Conservation (phyloP, 192 early-diverging fungal genomes). For the Lobosporangium transversale region DNA sequence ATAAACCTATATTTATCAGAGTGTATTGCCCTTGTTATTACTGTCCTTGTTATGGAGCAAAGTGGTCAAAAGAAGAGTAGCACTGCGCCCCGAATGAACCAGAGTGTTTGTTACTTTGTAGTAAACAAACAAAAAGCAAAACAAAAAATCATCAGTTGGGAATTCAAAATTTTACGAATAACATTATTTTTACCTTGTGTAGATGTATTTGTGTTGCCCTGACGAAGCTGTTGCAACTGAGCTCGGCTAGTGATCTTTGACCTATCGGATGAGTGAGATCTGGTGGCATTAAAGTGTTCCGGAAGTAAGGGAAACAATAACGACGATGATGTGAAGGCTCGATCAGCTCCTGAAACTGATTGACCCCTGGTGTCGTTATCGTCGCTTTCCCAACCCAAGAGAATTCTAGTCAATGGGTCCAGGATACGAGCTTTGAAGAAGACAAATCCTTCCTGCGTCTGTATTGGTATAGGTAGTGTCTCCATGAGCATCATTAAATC, state of each 20-base stretch:
- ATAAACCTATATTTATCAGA: too few species aligned
- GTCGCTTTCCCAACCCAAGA: conserved; percentile 41
- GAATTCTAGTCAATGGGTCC: conserved; percentile 24
- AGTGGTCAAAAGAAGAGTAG: too few species aligned
- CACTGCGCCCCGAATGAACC: too few species aligned
- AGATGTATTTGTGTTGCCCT: conserved; percentile 11
- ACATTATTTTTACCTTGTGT: conserved; percentile 13
- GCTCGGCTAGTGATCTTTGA: conserved; percentile 48
- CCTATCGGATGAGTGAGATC: conserved; percentile 9
- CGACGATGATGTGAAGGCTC: not conserved
- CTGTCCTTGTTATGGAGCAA: too few species aligned
- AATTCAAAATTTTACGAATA: not conserved
- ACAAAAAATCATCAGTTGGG: not conserved
- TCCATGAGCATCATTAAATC: conserved; percentile 21
- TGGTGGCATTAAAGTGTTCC: conserved; percentile 28
- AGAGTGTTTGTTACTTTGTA: too few species aligned
- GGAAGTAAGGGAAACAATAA: not conserved
- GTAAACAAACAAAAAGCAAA: too few species aligned
- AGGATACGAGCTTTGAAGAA: conserved; percentile 7
- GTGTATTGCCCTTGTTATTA: too few species aligned
- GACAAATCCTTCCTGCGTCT: conserved; percentile 9
- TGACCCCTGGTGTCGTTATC: not conserved
- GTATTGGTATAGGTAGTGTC: conserved; percentile 18
- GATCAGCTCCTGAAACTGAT: not conserved
- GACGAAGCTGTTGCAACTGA: conserved; percentile 27